These are phyloP conservation scores for Aspergillus niger DNA, from an alignment of 2,329 filamentous ascomycete species.

Conservation along the genomic window DNA sequence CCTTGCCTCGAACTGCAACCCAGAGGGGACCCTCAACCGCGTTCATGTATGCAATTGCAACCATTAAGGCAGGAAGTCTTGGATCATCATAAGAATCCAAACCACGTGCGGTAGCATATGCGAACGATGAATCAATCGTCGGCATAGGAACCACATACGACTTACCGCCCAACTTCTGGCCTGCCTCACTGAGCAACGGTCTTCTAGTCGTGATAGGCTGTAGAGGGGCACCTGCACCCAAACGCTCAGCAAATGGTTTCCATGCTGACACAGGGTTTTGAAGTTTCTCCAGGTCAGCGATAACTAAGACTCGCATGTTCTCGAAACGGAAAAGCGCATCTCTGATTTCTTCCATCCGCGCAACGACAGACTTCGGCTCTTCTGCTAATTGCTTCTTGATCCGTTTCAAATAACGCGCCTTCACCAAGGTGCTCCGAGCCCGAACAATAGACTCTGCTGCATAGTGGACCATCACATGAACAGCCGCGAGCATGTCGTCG, in stretches of 20 bases:
- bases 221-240: constrained; percentile 59
- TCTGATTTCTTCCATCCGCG: constrained; percentile 75
- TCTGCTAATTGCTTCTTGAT: constrained; percentile 77
- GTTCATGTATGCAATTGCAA: constrained; percentile 88
- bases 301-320: constrained; percentile 84
- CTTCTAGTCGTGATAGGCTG: constrained; percentile 70
- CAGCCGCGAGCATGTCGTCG: constrained; percentile 59
- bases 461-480: constrained; percentile 77
- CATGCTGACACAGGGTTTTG: constrained; percentile 75
- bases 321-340: constrained; percentile 75
- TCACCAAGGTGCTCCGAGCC: constrained; percentile 79
- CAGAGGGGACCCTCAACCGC: constrained; percentile 92
- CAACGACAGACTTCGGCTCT: constrained; percentile 74
- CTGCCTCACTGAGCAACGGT: constrained; percentile 73
- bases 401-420: constrained; percentile 81
- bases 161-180: constrained; percentile 71
- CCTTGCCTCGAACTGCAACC: constrained; percentile 88
- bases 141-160: constrained; percentile 86
- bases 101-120: constrained; percentile 72
- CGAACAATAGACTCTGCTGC: constrained; percentile 74
- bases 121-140: constrained; percentile 89
- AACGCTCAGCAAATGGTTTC: constrained; percentile 61
- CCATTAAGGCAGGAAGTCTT: constrained; percentile 77
- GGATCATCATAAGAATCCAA: constrained; percentile 75
- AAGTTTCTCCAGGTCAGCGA: constrained; percentile 76